Conservation (phyloP, 352 stramenopile species). For the Blastocystis hominis region DNA sequence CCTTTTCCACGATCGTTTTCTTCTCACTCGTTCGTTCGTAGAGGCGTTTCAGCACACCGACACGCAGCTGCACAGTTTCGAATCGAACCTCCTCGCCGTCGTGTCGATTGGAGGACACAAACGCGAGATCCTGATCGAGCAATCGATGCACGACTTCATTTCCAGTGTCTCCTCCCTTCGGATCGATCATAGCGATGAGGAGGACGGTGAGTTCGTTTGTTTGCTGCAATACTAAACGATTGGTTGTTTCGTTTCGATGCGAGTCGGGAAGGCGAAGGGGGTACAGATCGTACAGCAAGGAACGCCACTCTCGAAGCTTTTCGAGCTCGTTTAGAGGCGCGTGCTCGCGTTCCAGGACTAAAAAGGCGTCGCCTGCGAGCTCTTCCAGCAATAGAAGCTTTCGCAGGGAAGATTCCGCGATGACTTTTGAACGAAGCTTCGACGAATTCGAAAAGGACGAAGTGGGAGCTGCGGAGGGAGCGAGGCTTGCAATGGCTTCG, state of each 20-base stretch:
- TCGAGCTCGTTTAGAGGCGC: not conserved
- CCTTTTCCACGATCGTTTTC: not conserved
- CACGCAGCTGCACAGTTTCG: not conserved
- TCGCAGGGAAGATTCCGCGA: not conserved
- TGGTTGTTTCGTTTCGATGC: not conserved
- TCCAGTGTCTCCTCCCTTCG: not conserved
- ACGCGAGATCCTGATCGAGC: not conserved
- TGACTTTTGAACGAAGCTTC: not conserved
- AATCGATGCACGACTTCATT: not conserved
- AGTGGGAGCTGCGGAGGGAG: not conserved
- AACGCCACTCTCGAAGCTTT: not conserved
- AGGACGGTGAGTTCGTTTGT: slow-evolving; percentile 4
- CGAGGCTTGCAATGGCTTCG: not conserved
- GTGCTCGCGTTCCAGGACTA: not conserved
- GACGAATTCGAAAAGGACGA: not conserved
- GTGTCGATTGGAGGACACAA: not conserved
- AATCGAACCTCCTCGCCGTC: not conserved
- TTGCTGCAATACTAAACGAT: not conserved
- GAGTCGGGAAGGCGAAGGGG: not conserved
- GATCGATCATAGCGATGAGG: not conserved
- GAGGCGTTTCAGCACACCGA: not conserved
- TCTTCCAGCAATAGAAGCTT: slow-evolving; percentile 2
- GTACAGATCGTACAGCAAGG: slow-evolving; percentile 8
- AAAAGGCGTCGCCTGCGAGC: not conserved
- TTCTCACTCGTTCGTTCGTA: not conserved